A percentile compares a stretch with the other conserved stretches of the same genome.
These are phyloP conservation scores for Penicillium olsonii DNA, from an alignment of 2,329 filamentous ascomycete genomes.

Conservation along the genomic window DNA sequence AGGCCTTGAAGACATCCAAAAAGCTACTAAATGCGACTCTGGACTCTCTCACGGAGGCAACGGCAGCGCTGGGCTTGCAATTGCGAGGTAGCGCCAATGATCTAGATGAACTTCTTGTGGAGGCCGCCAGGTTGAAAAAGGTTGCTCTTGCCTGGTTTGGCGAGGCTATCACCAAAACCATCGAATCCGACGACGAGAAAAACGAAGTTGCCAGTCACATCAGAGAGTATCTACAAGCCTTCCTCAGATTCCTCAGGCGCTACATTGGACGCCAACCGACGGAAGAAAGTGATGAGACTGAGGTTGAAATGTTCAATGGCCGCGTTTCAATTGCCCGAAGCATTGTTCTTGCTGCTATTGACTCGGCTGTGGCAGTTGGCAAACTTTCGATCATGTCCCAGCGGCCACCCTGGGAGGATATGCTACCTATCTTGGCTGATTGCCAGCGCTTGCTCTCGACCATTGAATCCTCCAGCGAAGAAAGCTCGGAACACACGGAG, in stretches of 20 bases:
- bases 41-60: constrained; percentile 36
- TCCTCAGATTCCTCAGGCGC: constrained; percentile 43
- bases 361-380: constrained; percentile 43
- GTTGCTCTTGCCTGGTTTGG: constrained; percentile 40
- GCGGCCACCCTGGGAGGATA: constrained; percentile 40
- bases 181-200: constrained; percentile 15
- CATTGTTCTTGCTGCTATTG: constrained; percentile 42
- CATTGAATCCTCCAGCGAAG: constrained; percentile 23
- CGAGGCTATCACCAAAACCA: constrained; percentile 27
- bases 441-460: constrained; percentile 38
- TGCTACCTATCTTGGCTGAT: constrained; percentile 38
- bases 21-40: constrained; percentile 23
- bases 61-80: constrained; percentile 35
- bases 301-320: constrained; percentile 33
- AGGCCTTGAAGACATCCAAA: constrained; percentile 27
- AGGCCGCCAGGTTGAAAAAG: constrained; percentile 47
- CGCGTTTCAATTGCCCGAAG: constrained; percentile 35
- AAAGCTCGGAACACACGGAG: constrained; percentile 19
- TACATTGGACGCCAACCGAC: constrained; percentile 39
- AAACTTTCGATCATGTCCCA: constrained; percentile 41
- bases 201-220: constrained; percentile 28
- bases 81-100: constrained; percentile 43
- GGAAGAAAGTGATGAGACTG: constrained; percentile 30
- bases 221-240: constrained; percentile 40
- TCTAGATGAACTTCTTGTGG: constrained; percentile 47